Conservation (phyloP, 192 early-diverging fungal genomes). For the Entomortierella chlamydospora region DNA sequence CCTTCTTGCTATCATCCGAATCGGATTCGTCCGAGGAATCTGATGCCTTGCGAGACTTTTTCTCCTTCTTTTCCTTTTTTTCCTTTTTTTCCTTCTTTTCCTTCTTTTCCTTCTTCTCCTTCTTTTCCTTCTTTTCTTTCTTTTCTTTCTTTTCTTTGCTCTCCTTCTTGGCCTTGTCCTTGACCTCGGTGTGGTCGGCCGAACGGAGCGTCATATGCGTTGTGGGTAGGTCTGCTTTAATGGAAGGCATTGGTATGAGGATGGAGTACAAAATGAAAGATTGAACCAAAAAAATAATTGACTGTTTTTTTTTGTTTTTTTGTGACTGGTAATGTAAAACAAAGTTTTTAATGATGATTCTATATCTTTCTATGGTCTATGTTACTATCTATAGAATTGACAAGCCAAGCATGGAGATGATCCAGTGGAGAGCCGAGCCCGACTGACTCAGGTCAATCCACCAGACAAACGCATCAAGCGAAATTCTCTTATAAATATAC, state of each 20-base stretch:
- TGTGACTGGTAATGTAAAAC: background rate
- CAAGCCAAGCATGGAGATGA: slow-evolving; percentile 6
- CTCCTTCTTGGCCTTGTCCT: slow-evolving; percentile 10
- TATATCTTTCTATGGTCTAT: background rate
- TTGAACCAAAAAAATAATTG: background rate
- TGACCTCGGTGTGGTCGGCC: slow-evolving; percentile 17
- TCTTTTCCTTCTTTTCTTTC: slow-evolving; percentile 47
- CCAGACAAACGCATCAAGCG: slow-evolving; percentile 37
- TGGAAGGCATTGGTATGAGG: slow-evolving; percentile 16
- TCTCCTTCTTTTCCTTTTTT: slow-evolving; percentile 55
- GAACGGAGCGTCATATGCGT: slow-evolving; percentile 35
- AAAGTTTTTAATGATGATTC: too few relatives aligned
- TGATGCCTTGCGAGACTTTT: slow-evolving; percentile 20
- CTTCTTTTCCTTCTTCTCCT: slow-evolving; percentile 63
- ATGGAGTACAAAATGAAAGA: background rate
- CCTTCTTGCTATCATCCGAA: slow-evolving; percentile 25
- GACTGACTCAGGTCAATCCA: slow-evolving; percentile 38
- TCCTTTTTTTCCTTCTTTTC: slow-evolving; percentile 58
- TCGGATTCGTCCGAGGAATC: slow-evolving; percentile 16
- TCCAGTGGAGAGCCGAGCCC: slow-evolving; percentile 6
- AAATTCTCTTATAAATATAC: slow-evolving; percentile 17
- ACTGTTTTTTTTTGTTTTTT: slow-evolving; percentile 20
- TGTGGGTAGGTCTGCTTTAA: slow-evolving; percentile 15
- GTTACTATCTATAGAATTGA: background rate
- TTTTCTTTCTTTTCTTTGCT: slow-evolving; percentile 23